A percentile compares a stretch with the other conserved stretches of the same genome.
These are phyloP conservation scores for Zygosaccharomyces rouxii DNA, from an alignment of 805 yeast genomes.

Conservation along the genomic window DNA sequence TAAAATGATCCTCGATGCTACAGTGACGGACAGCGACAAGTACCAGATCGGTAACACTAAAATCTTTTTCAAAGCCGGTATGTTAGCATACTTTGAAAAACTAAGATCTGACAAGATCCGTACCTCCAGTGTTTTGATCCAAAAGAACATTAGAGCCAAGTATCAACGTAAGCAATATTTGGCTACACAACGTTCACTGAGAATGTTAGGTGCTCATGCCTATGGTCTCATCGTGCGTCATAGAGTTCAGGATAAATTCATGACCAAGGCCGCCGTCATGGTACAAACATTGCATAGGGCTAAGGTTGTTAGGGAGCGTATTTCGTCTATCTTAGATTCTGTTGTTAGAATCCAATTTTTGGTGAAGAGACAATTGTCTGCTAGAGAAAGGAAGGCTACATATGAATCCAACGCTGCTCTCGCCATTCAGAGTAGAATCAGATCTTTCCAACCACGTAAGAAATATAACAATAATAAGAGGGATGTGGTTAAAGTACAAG, in stretches of 20 bases:
- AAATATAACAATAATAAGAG: conserved; percentile 43
- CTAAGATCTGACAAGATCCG: conserved; percentile 71
- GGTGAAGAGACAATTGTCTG: conserved; percentile 48
- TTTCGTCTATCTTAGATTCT: conserved; percentile 27
- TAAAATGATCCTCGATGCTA: conserved; percentile 54
- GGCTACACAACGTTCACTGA: conserved; percentile 51
- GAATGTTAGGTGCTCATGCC: conserved; percentile 55
- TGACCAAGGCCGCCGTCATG: conserved; percentile 58
- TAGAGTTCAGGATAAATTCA: conserved; percentile 51
- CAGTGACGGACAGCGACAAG: conserved; percentile 60
- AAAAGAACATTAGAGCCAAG: conserved; percentile 70
- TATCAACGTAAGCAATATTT: conserved; percentile 59
- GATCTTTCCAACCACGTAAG: conserved; percentile 62
- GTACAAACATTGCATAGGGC: conserved; percentile 70
- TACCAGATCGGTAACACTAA: conserved; percentile 91
- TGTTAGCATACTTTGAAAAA: conserved; percentile 87
- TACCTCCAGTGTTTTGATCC: conserved; percentile 75
- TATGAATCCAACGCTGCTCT: conserved; percentile 62
- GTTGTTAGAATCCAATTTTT: conserved; percentile 46
- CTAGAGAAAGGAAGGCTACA: conserved; percentile 47
- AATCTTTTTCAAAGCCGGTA: conserved; percentile 94
- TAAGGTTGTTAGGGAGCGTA: conserved; percentile 41
- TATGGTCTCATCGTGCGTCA: conserved; percentile 61
- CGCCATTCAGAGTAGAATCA: conserved; percentile 65
- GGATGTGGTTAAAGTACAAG: conserved; percentile 69